phyloP scores from a whole-genome alignment of 1,284 basidiomycete species.

The Cutaneotrichosporon sp. region DNA sequence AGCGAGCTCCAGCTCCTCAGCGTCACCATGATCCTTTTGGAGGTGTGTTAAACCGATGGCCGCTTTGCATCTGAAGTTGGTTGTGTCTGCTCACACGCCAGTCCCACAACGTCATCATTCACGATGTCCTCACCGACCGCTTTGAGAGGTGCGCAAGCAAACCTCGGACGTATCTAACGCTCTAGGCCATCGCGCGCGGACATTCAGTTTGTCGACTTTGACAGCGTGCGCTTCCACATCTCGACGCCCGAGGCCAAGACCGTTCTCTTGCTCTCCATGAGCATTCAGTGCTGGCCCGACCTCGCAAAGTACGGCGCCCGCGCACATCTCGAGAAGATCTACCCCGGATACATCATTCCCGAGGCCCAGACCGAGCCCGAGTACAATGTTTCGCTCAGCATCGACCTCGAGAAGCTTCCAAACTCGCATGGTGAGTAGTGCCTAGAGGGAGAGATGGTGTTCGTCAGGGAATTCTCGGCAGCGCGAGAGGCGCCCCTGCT shows the following conservation, averaged over 20 bases:
- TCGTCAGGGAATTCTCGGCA: too few relatives aligned
- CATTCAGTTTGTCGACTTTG: conserved; percentile 95
- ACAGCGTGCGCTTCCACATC: conserved; percentile 91
- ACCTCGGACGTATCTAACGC: background rate
- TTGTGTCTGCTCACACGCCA: conserved; percentile 40
- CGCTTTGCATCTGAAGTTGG: background rate
- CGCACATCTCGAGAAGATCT: conserved; percentile 76
- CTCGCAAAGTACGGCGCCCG: conserved; percentile 80
- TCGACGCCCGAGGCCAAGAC: conserved; percentile 77
- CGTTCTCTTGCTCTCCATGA: conserved; percentile 83
- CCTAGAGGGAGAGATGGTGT: too few relatives aligned
- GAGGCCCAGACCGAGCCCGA: conserved; percentile 61
- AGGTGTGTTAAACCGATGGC: conserved; percentile 50
- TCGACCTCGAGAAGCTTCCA: conserved; percentile 83
- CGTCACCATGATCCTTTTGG: conserved; percentile 61
- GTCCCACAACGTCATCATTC: conserved; percentile 89
- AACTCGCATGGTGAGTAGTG: conserved; percentile 64
- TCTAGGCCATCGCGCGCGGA: conserved; percentile 82
- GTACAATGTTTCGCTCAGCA: conserved; percentile 79
- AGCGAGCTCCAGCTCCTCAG: background rate
- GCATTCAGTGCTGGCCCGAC: conserved; percentile 94
- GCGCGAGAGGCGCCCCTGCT: too few relatives aligned
- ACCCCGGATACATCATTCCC: conserved; percentile 59
- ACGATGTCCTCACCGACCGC: conserved; percentile 85
- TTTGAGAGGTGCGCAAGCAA: conserved; percentile 64